Percentiles rank a stretch among this genome's conserved stretches.
Conservation (phyloP, 2,329 filamentous ascomycete species). For the Cladosporium sp. region DNA sequence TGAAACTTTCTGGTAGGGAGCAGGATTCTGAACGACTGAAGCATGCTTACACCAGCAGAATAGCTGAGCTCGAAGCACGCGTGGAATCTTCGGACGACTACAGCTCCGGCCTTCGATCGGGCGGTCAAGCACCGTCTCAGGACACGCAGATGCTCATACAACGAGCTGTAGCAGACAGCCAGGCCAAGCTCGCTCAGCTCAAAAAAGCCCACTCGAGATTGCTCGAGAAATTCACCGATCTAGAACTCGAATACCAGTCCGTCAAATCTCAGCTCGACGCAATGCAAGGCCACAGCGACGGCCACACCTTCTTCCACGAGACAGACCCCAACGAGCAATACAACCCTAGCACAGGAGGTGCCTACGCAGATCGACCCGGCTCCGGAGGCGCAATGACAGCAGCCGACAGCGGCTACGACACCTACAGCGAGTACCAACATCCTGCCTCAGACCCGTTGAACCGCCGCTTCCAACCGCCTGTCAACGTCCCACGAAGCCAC, state of each 20-base stretch:
- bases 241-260: conserved; percentile 40
- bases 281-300: conserved; percentile 20
- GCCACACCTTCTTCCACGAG: conserved; percentile 14
- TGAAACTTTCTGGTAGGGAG: conserved; percentile 58
- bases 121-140: conserved; percentile 5
- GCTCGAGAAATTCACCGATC: conserved; percentile 51
- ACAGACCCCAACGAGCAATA: conserved; percentile 4
- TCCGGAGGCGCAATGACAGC: conserved; percentile 22
- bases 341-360: conserved; percentile 19
- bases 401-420: conserved; percentile 27
- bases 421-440: conserved; percentile 28
- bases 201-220: conserved; percentile 55
- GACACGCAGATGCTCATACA: conserved; percentile 45
- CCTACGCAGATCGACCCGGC: conserved; percentile 20
- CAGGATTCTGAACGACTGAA: conserved; percentile 50
- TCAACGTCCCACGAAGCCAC: background rate
- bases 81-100: conserved; percentile 7
- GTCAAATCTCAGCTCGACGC: conserved; percentile 30
- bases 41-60: conserved; percentile 50
- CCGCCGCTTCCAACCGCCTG: conserved; percentile 17
- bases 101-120: background rate
- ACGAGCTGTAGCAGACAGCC: conserved; percentile 48
- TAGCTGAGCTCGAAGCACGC: conserved; percentile 47
- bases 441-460: conserved; percentile 27
- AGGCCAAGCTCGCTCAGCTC: conserved; percentile 50